A percentile compares a stretch with the other conserved stretches of the same genome.
Evolutionary conservation across 169 alveolate genomes (phyloP).

Genomic region (Cryptosporidium ubiquitum): DNA sequence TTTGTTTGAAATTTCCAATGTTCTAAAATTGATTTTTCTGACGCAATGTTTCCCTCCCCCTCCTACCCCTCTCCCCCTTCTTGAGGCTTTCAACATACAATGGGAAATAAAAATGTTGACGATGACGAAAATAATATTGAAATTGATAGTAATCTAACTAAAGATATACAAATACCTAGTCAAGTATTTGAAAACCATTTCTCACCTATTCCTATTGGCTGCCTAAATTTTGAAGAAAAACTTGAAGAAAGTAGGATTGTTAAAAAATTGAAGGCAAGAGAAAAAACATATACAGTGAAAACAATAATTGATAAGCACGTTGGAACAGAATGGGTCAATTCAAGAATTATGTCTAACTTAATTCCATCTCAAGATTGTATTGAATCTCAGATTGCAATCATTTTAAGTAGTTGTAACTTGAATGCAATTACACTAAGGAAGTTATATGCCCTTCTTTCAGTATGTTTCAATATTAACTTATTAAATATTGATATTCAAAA

Average conservation of each 20-base stretch:
- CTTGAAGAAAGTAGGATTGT: neutral
- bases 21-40: too few relatives aligned
- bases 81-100: too few relatives aligned
- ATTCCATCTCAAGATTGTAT: conserved; percentile 35
- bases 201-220: neutral
- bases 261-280: conserved; percentile 13
- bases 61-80: neutral
- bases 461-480: conserved; percentile 33
- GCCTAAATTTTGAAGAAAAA: conserved; percentile 6
- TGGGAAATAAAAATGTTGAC: neutral
- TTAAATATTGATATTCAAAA: conserved; percentile 18
- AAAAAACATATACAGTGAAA: conserved; percentile 44
- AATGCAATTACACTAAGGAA: conserved; percentile 48
- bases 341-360: neutral
- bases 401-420: conserved; percentile 27
- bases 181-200: neutral
- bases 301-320: conserved; percentile 33
- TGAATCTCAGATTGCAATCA: conserved; percentile 26
- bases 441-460: conserved; percentile 48
- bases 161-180: neutral
- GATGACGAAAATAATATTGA: neutral
- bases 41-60: neutral
- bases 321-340: conserved; percentile 38
- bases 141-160: neutral
- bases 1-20: too few relatives aligned